Evolutionary conservation across 371 early-diverging fungal genomes (phyloP).

Genomic region (Basidiobolus meristosporus): DNA sequence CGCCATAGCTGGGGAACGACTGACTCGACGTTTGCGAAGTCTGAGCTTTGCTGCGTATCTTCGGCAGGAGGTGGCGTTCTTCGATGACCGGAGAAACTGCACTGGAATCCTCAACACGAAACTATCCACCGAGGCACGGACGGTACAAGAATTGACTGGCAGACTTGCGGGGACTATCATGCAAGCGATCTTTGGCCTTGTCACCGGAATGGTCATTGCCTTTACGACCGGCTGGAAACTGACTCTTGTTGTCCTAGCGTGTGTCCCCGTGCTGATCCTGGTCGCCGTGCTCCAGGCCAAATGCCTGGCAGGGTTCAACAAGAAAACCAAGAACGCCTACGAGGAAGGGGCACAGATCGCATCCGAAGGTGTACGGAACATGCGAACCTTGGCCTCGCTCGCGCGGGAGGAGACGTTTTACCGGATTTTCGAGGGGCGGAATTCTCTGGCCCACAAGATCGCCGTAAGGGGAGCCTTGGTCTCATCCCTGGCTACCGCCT

Average conservation of each 20-base stretch:
- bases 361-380: conserved; percentile 69
- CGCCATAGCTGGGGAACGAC: conserved; percentile 25
- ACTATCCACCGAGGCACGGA: conserved; percentile 57
- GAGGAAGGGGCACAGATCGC: conserved; percentile 51
- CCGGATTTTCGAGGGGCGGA: conserved; percentile 32
- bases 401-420: conserved; percentile 55
- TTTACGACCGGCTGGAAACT: conserved; percentile 43
- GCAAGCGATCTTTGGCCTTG: conserved; percentile 2
- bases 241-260: conserved; percentile 31
- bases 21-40: conserved; percentile 35
- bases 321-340: conserved; percentile 24
- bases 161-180: conserved; percentile 5
- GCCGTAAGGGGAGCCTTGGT: conserved; percentile 25
- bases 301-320: conserved; percentile 3
- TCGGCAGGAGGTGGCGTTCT: conserved; percentile 69
- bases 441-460: no score
- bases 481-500: conserved; percentile 33
- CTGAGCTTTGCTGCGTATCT: conserved; percentile 33
- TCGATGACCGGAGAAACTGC: conserved; percentile 59
- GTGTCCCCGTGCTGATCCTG: conserved; percentile 22
- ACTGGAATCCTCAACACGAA: conserved; percentile 68
- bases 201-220: conserved; percentile 18
- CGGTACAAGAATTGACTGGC: conserved; percentile 25
- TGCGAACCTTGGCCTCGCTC: conserved; percentile 72
- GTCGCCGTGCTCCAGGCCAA: conserved; percentile 3